A percentile compares a stretch with the other conserved stretches of the same genome.
Conservation (phyloP, 2,329 filamentous ascomycete species). For the Aspergillus fumigatiaffinis region DNA sequence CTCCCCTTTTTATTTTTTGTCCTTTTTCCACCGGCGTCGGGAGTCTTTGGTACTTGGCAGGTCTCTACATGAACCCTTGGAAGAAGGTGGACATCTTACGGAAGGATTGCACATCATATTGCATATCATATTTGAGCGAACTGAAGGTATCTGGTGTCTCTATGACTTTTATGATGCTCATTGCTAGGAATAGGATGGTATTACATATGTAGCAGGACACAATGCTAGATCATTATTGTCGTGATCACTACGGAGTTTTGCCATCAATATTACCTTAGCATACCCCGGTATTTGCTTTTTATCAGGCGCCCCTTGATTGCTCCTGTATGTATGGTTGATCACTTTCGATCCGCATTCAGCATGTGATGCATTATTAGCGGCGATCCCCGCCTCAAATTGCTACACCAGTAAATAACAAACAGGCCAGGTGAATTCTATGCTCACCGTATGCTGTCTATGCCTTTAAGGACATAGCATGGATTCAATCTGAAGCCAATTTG, state of each 20-base stretch:
- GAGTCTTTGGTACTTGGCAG: neutral
- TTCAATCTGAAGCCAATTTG: neutral
- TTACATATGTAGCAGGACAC: neutral
- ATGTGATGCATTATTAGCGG: neutral
- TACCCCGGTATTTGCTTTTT: neutral
- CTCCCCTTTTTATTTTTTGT: conserved; percentile 3
- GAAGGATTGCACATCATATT: neutral
- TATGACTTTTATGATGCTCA: neutral
- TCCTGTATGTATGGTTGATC: neutral
- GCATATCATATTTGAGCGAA: neutral
- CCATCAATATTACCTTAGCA: neutral
- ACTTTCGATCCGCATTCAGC: neutral
- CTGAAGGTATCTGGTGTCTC: neutral
- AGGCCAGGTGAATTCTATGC: neutral
- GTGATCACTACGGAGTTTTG: neutral
- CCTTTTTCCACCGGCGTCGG: neutral
- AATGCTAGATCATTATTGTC: neutral
- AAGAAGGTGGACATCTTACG: neutral
- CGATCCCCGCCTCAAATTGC: neutral
- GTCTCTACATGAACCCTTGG: neutral
- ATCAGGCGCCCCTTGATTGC: neutral
- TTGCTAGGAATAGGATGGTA: conserved; percentile 1
- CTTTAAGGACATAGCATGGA: neutral
- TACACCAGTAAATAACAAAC: neutral
- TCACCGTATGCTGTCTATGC: neutral